phyloP scores from a whole-genome alignment of 2,329 filamentous ascomycete species.

The Colletotrichum sp. region DNA sequence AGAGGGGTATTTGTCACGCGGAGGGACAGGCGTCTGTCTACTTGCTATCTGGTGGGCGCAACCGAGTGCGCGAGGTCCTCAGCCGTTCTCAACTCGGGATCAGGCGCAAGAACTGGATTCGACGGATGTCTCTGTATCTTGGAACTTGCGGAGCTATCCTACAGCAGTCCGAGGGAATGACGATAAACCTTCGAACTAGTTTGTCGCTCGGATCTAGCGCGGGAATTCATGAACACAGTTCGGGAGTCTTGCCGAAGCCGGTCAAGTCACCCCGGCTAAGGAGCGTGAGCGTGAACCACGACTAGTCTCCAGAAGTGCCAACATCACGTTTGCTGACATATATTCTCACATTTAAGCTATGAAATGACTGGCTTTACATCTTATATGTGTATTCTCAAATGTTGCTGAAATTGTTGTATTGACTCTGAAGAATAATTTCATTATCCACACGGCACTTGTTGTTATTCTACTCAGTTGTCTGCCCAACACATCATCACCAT shows the following conservation, averaged over 20 bases:
- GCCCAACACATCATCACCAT: background rate
- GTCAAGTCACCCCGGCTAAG: background rate
- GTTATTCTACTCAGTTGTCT: background rate
- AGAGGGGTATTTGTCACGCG: accelerated
- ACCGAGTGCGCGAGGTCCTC: background rate
- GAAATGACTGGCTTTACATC: background rate
- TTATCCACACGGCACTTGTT: background rate
- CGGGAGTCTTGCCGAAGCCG: background rate
- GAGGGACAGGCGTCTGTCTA: too few species aligned
- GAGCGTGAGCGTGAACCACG: background rate
- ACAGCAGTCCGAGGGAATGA: background rate
- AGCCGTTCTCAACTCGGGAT: background rate
- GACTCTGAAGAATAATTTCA: accelerated
- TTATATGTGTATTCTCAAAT: accelerated
- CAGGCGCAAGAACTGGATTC: background rate
- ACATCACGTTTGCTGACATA: background rate
- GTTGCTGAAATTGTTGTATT: background rate
- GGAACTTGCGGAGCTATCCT: background rate
- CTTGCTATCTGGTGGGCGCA: too few species aligned
- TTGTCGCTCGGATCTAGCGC: background rate
- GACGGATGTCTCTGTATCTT: background rate
- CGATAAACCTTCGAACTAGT: accelerated
- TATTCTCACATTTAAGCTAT: background rate
- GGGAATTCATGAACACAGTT: background rate
- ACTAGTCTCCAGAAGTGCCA: background rate